Base-by-base conservation (phyloP, 495 filamentous ascomycete genomes). In the Xylaria curta region DNA sequence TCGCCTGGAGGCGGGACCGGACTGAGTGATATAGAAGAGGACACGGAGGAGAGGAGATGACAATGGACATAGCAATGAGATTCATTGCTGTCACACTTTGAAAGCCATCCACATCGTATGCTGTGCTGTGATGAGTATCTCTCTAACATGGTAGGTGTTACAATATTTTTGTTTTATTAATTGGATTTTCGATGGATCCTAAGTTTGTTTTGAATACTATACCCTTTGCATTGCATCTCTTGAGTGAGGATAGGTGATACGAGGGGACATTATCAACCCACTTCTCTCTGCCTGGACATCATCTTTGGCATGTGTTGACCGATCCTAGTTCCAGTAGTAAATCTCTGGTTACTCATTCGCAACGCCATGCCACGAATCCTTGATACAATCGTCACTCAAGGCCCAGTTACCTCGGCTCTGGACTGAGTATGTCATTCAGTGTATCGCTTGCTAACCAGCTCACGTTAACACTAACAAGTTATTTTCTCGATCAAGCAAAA, bases 401-500 rank as follows among this genome's bases (percentile, higher is more conserved):
- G 7, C 2, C 21, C 60, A 17, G 17, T 42, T 24, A 0, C 6
- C 33, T 40, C 38, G 3, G 17, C 3, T 33, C 36, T 26, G 31
- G 42, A 47, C 28, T 51, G 33, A 42, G 65, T 24, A 56, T 36
- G 17, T 19, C 13, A 38, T 17, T 1, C 26, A 21, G 21, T 2
- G 24, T 9, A 19, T 13, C 2, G 28, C 10, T 24, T 46, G 12
- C 56, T 15, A 4, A 46, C 10, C n/a, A 42, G 60, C 38, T 26
- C 21, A 17, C 8, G 13, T 33, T 49, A 26, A 24, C 62, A 40
- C 28, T n/a, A 26, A 44, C n/a, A 44, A 24, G 26, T 66, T 15
- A 3, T 51, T 26, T 51, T 31, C 4, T 56, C 24, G 2, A 56
- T 73, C 73, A 86, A 17, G 72, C 78, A 77, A 98, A 98, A 84